Evolutionary conservation across 106 monocot species (phyloP).

Genomic region (Amphibolis antarctica): DNA sequence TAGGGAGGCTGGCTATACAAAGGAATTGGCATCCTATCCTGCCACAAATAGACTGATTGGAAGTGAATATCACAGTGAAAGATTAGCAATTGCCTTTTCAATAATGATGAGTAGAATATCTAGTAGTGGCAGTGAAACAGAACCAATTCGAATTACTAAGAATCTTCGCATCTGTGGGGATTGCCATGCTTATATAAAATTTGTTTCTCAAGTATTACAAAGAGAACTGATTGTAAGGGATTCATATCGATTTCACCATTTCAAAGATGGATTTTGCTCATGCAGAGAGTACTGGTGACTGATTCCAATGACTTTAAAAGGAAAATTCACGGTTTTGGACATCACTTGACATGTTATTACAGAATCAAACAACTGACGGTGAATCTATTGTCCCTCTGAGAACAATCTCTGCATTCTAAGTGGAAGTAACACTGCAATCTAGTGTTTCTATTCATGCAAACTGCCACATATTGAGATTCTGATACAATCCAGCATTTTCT

Average conservation of each 20-base stretch:
- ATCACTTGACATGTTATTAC: too few species aligned
- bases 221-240: constrained; percentile 18
- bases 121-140: background rate
- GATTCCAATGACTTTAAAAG: background rate
- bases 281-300: constrained; percentile 15
- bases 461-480: too few species aligned
- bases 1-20: constrained; percentile 7
- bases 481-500: too few species aligned
- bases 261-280: constrained; percentile 19
- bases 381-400: too few species aligned
- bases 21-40: background rate
- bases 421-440: too few species aligned
- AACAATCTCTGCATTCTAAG: too few species aligned
- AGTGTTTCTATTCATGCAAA: too few species aligned
- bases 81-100: constrained; percentile 15
- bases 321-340: background rate
- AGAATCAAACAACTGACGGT: background rate
- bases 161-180: constrained; percentile 16
- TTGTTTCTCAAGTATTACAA: constrained; percentile 8
- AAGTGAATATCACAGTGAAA: constrained; percentile 15
- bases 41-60: background rate
- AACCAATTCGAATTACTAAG: constrained; percentile 19
- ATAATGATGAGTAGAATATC: constrained; percentile 8
- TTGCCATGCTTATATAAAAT: constrained; percentile 20
- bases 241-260: constrained; percentile 21